Evolutionary conservation across 495 filamentous ascomycete genomes (phyloP).

Genomic region (Bathelium albidoporum): DNA sequence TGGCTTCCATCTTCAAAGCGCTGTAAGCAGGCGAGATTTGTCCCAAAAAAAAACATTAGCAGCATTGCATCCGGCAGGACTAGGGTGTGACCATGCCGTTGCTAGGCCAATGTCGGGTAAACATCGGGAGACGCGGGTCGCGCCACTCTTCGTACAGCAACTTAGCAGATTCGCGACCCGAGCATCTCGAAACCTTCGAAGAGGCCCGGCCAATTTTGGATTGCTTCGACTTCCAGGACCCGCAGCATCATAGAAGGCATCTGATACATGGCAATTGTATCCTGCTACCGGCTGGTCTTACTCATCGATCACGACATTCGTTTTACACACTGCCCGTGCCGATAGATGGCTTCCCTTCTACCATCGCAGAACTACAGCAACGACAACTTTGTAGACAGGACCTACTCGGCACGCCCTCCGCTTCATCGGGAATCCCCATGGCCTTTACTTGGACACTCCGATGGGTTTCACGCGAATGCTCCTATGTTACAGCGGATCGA

Average conservation of each 20-base stretch:
- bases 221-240: neutral
- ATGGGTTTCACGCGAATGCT: slow-evolving; percentile 27
- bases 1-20: too few relatives aligned
- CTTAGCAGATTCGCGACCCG: neutral
- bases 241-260: slow-evolving; percentile 1
- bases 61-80: too few relatives aligned
- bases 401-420: slow-evolving; percentile 10
- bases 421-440: slow-evolving; percentile 28
- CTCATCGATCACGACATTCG: slow-evolving; percentile 5
- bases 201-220: neutral
- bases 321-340: neutral
- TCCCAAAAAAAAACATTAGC: too few relatives aligned
- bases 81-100: too few relatives aligned
- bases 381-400: neutral
- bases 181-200: neutral
- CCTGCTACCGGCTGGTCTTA: slow-evolving; percentile 1
- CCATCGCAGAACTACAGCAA: slow-evolving; percentile 2
- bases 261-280: slow-evolving; percentile 6
- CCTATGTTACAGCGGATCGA: slow-evolving; percentile 27
- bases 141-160: neutral
- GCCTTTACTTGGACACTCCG: slow-evolving; percentile 21
- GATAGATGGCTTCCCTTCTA: slow-evolving; percentile 2
- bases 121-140: neutral
- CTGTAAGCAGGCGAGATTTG: too few relatives aligned
- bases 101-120: too few relatives aligned